Evolutionary conservation across 768 basidiomycete species (phyloP).

Genomic region (Pholiota conissans): DNA sequence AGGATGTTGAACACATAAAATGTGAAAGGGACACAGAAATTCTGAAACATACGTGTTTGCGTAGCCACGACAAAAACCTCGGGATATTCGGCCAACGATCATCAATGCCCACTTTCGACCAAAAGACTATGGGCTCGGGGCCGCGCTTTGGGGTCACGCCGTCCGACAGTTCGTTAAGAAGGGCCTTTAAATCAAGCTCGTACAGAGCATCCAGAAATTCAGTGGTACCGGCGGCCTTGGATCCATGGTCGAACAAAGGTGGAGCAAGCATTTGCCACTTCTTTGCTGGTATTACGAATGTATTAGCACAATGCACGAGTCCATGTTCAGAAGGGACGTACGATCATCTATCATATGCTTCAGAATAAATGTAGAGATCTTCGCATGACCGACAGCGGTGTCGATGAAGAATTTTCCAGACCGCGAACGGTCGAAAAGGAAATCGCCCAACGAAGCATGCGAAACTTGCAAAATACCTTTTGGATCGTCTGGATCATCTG

Average conservation of each 20-base stretch:
- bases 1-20: too few relatives aligned
- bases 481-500: not conserved
- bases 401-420: slow-evolving; percentile 16
- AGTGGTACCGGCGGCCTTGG: not conserved
- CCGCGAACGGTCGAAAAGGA: slow-evolving; percentile 12
- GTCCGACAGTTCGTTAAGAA: not conserved
- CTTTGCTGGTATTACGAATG: not conserved
- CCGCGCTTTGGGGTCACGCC: not conserved
- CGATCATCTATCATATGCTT: slow-evolving; percentile 1
- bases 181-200: not conserved
- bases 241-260: not conserved
- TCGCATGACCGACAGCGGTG: slow-evolving; percentile 4
- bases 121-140: not conserved
- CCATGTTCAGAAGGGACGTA: not conserved
- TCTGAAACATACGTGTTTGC: not conserved
- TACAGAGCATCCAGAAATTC: slow-evolving; percentile 4
- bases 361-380: not conserved
- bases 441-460: slow-evolving; percentile 17
- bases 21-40: too few relatives aligned
- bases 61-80: slow-evolving; percentile 2
- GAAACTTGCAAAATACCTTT: not conserved
- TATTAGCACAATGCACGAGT: not conserved
- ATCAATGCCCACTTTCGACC: slow-evolving; percentile 5
- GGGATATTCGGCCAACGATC: slow-evolving; percentile 11
- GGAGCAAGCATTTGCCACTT: not conserved